phyloP scores from a whole-genome alignment of 768 basidiomycete species.

The Tephrocybe sp. region DNA sequence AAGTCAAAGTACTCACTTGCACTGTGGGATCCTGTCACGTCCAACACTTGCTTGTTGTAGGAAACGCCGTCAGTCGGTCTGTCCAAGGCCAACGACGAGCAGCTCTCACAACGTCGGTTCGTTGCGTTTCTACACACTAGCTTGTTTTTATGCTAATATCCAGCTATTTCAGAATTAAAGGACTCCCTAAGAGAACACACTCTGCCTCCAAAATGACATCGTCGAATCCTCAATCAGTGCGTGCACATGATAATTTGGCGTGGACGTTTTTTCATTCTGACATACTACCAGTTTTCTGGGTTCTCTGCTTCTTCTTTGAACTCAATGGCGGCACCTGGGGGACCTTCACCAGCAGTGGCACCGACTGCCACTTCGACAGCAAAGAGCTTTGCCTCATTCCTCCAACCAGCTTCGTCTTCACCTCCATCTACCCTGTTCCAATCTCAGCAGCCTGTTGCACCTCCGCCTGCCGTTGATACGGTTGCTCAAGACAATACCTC shows the following conservation, averaged over 20 bases:
- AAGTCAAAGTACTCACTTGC: neutral
- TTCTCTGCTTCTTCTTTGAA: neutral
- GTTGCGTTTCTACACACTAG: neutral
- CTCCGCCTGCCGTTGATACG: slow-evolving; percentile 13
- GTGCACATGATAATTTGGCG: slow-evolving; percentile 12
- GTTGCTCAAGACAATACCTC: slow-evolving; percentile 26
- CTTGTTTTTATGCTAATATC: slow-evolving; percentile 39
- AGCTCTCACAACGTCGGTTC: slow-evolving; percentile 6
- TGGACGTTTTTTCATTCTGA: neutral
- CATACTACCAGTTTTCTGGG: neutral
- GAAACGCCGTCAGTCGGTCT: slow-evolving; percentile 44
- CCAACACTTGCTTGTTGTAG: slow-evolving; percentile 24
- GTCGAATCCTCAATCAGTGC: neutral
- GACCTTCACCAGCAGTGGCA: slow-evolving; percentile 25
- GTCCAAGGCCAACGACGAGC: slow-evolving; percentile 12
- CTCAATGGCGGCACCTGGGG: slow-evolving; percentile 6
- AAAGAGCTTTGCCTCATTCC: slow-evolving; percentile 50
- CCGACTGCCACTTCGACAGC: slow-evolving; percentile 43
- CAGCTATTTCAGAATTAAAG: slow-evolving; percentile 14
- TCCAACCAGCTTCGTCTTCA: slow-evolving; percentile 21
- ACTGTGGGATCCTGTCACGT: neutral
- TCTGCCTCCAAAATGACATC: slow-evolving; percentile 1
- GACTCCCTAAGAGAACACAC: slow-evolving; percentile 15
- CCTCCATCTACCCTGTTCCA: slow-evolving; percentile 2
- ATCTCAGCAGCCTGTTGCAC: neutral